These are phyloP conservation scores for Polyporus arcularius DNA, from an alignment of 768 basidiomycete species.

Conservation along the genomic window DNA sequence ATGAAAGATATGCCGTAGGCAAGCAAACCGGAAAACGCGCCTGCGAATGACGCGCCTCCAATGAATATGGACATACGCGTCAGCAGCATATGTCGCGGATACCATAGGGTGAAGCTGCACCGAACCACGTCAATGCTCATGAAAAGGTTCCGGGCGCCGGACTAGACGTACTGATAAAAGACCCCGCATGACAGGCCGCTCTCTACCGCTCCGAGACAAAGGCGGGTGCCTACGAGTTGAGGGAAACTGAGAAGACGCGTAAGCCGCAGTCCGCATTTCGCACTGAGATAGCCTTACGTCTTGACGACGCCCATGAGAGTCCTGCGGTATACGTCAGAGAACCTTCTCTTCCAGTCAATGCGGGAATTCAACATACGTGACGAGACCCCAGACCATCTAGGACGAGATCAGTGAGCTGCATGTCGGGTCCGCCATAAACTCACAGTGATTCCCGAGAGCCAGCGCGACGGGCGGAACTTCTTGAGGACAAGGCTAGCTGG, in stretches of 20 bases:
- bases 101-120: conserved; percentile 27
- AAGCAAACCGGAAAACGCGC: conserved; percentile 32
- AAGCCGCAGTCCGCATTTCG: not conserved
- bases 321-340: conserved; percentile 33
- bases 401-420: too few species aligned
- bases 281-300: conserved; percentile 38
- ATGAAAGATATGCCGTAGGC: conserved; percentile 38
- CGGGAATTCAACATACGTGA: conserved; percentile 45
- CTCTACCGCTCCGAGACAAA: conserved; percentile 64
- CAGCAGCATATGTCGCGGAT: conserved; percentile 30
- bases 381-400: conserved; percentile 63
- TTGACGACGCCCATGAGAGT: conserved; percentile 67
- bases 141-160: too few species aligned
- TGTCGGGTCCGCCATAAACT: conserved; percentile 45
- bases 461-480: conserved; percentile 65
- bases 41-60: conserved; percentile 27
- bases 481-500: conserved; percentile 51
- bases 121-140: not conserved
- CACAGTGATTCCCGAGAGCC: conserved; percentile 67
- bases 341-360: not conserved
- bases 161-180: conserved; percentile 55
- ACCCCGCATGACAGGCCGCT: conserved; percentile 73
- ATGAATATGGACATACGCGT: conserved; percentile 30
- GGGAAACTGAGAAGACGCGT: conserved; percentile 45
- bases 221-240: conserved; percentile 57